Percentiles rank a stretch among this genome's conserved stretches.
Evolutionary conservation across 148 eudicot species (phyloP).

Genomic region (Nepenthes mirabilis): DNA sequence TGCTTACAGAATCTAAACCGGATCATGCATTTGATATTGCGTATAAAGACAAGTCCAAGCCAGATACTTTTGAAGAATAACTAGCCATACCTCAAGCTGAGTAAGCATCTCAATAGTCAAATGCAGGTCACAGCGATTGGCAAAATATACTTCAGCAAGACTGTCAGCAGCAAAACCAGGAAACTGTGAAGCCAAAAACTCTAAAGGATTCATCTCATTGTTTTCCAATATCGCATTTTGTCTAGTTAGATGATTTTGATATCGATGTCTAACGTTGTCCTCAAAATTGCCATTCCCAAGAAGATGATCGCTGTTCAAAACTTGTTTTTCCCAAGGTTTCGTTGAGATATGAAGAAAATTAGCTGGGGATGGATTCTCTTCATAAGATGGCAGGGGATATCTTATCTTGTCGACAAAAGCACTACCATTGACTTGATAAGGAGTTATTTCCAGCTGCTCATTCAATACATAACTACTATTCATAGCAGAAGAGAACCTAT

Average conservation of each 20-base stretch:
- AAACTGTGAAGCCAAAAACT: constrained; percentile 72
- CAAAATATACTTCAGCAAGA: constrained; percentile 82
- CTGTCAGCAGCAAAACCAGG: constrained; percentile 96
- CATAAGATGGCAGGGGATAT: constrained; percentile 33
- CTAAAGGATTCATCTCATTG: constrained; percentile 43
- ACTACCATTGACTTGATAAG: constrained; percentile 32
- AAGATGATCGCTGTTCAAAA: constrained; percentile 29
- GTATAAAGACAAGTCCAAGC: no score
- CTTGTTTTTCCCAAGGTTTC: constrained; percentile 58
- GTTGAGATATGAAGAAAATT: constrained; percentile 22
- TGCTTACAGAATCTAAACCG: no score
- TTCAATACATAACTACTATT: constrained; percentile 24
- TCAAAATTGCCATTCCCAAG: constrained; percentile 25
- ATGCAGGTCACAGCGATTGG: constrained; percentile 73
- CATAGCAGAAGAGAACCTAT: constrained; percentile 31
- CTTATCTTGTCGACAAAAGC: constrained; percentile 30
- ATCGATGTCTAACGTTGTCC: constrained; percentile 23
- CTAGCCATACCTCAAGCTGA: constrained; percentile 79
- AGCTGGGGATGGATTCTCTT: constrained; percentile 35
- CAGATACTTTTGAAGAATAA: no score
- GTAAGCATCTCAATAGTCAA: constrained; percentile 83
- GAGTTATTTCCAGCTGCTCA: constrained; percentile 32
- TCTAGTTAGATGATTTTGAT: constrained; percentile 19
- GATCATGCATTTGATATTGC: no score
- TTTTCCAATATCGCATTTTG: constrained; percentile 31